Evolutionary conservation across 1,284 basidiomycete genomes (phyloP).

Genomic region (Cyathus olla): DNA sequence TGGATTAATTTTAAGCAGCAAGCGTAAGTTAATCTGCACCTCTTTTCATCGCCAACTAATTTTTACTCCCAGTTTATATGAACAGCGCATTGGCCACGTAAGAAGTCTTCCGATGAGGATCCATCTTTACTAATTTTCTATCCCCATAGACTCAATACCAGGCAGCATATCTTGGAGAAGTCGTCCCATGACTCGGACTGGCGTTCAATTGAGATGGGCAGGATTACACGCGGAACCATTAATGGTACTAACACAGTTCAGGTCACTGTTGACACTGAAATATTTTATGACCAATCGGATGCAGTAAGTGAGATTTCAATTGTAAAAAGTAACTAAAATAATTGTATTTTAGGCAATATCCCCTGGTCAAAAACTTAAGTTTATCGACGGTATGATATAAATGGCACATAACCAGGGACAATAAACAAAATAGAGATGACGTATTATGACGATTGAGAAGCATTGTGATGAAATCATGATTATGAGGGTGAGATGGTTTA

Average conservation of each 20-base stretch:
- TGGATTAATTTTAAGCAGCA: conserved; percentile 18
- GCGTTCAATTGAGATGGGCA: background rate
- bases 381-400: too few species aligned
- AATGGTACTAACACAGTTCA: background rate
- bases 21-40: conserved; percentile 12
- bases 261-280: background rate
- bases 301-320: too few species aligned
- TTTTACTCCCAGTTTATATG: conserved; percentile 20
- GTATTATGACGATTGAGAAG: too few species aligned
- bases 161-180: background rate
- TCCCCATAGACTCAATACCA: background rate
- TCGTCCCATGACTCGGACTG: background rate
- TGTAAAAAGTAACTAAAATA: too few species aligned
- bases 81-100: conserved; percentile 30
- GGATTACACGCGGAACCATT: background rate
- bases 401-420: too few species aligned
- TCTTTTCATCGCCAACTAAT: background rate
- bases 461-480: too few species aligned
- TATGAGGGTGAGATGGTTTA: too few species aligned
- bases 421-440: too few species aligned
- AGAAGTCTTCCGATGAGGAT: background rate
- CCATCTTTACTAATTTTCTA: background rate
- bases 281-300: background rate
- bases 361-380: too few species aligned
- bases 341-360: too few species aligned